These are phyloP conservation scores for Stephanodiscus minutulus DNA, from an alignment of 108 stramenopile species.

Conservation along the genomic window DNA sequence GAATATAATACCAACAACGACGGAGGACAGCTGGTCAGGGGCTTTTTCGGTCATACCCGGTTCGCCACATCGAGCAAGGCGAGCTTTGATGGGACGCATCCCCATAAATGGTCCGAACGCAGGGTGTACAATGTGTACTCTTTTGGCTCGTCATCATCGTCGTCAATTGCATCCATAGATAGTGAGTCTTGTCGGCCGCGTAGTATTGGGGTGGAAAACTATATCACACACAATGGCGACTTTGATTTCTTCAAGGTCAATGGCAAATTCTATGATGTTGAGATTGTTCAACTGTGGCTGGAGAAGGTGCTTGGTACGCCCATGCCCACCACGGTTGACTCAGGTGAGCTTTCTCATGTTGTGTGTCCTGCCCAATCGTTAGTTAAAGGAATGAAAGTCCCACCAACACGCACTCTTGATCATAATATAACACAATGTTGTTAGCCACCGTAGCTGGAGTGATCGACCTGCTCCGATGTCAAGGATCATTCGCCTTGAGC, in stretches of 20 bases:
- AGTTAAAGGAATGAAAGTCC: neutral
- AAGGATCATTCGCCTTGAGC: constrained; percentile 76
- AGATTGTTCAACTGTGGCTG: constrained; percentile 73
- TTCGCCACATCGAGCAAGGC: constrained; percentile 78
- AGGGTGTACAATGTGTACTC: constrained; percentile 24
- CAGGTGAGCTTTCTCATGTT: constrained; percentile 22
- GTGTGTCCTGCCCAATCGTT: neutral
- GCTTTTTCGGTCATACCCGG: constrained; percentile 74
- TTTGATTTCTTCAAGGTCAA: constrained; percentile 78
- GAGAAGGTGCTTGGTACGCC: constrained; percentile 42
- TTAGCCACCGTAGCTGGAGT: constrained; percentile 72
- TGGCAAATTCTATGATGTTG: constrained; percentile 67
- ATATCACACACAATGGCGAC: constrained; percentile 88
- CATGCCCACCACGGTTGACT: constrained; percentile 69
- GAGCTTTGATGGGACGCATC: constrained; percentile 82
- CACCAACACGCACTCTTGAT: neutral
- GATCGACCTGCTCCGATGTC: constrained; percentile 65
- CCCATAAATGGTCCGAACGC: constrained; percentile 71
- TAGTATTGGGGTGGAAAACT: constrained; percentile 58
- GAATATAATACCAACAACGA: constrained; percentile 24
- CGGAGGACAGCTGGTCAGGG: constrained; percentile 29
- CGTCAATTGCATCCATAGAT: neutral
- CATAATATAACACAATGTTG: neutral
- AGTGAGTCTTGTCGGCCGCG: neutral
- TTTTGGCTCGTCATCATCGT: constrained; percentile 7